Conservation (phyloP, 176 grass and related monocot genomes). For the Otatea glauca region DNA sequence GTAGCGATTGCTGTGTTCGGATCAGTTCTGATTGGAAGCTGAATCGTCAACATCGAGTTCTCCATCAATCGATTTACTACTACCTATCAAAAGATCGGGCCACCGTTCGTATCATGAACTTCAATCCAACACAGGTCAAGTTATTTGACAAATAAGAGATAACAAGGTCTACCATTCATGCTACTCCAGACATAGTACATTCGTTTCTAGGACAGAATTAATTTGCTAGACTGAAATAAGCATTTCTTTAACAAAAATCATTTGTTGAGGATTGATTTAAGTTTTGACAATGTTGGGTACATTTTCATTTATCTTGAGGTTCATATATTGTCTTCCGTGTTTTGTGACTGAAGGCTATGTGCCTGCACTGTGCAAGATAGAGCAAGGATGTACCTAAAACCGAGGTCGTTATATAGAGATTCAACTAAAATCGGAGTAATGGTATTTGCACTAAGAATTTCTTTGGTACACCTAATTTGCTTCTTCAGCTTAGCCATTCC, state of each 20-base stretch:
- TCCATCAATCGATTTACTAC: no score
- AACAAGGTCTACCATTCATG: neutral
- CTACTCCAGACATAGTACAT: slow-evolving; percentile 37
- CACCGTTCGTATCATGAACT: no score
- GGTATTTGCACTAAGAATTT: slow-evolving; percentile 95
- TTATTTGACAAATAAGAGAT: no score
- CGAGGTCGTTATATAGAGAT: slow-evolving; percentile 86
- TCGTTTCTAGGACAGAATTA: neutral
- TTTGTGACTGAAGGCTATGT: neutral
- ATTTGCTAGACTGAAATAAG: neutral
- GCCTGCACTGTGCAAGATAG: neutral
- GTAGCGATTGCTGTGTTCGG: no score
- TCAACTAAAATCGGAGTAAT: slow-evolving; percentile 93
- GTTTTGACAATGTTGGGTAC: slow-evolving; percentile 15
- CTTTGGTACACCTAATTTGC: slow-evolving; percentile 97
- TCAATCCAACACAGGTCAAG: slow-evolving; percentile 18
- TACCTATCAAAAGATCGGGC: no score
- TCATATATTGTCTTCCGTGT: neutral
- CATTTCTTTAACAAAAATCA: neutral
- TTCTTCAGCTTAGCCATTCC: slow-evolving; percentile 99
- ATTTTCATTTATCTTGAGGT: slow-evolving; percentile 23
- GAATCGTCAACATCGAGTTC: no score
- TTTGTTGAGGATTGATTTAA: neutral
- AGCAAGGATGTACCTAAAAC: slow-evolving; percentile 76
- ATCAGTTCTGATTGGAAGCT: no score